phyloP scores from a whole-genome alignment of 106 monocot genomes.

The Dendrobium nobile region DNA sequence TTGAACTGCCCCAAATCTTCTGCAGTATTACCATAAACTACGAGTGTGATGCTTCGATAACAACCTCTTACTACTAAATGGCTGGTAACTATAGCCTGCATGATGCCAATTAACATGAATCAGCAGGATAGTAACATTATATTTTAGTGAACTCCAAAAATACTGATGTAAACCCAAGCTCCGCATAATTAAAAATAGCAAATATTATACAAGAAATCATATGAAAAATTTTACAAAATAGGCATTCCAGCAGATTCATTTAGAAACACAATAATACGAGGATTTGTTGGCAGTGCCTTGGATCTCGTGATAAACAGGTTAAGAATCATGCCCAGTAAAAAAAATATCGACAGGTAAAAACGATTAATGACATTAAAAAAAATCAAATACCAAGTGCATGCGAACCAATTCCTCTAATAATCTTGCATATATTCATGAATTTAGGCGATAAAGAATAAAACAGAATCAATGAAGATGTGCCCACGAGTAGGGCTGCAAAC shows the following conservation, averaged over 20 bases:
- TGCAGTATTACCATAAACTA: conserved; percentile 94
- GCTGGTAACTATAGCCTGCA: conserved; percentile 92
- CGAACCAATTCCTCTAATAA: no score
- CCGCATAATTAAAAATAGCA: background rate
- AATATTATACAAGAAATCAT: background rate
- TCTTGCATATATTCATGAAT: no score
- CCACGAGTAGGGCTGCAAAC: no score
- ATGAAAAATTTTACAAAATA: background rate
- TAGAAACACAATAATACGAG: background rate
- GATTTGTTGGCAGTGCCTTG: background rate
- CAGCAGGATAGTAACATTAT: no score
- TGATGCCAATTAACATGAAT: conserved; percentile 6
- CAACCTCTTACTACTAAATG: conserved; percentile 85
- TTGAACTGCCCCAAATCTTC: conserved; percentile 96
- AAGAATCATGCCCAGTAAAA: no score
- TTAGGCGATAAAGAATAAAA: no score
- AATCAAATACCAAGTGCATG: no score
- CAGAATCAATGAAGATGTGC: no score
- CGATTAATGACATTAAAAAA: no score
- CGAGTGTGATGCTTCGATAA: conserved; percentile 92
- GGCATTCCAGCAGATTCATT: background rate
- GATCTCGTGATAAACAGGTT: no score
- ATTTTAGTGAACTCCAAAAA: background rate
- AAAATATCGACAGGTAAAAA: no score
- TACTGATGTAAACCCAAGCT: background rate